Conservation (phyloP, 2,329 filamentous ascomycete genomes). For the Botrytis fragariae region DNA sequence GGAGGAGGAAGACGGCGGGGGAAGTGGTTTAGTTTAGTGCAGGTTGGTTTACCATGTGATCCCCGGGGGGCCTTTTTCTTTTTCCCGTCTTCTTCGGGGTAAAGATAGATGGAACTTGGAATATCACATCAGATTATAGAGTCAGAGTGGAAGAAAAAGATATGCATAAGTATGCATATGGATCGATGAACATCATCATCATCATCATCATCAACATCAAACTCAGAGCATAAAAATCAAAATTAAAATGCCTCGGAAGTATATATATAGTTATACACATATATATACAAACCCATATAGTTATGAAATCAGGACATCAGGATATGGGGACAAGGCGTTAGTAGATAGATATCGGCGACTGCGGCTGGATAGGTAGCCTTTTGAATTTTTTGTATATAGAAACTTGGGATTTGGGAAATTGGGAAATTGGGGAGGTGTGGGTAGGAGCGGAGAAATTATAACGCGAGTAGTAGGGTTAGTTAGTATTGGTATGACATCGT, state of each 20-base stretch:
- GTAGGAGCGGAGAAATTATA: neutral
- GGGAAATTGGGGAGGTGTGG: neutral
- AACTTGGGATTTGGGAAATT: too few species aligned
- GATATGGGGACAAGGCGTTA: neutral
- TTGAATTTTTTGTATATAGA: neutral
- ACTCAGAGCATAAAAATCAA: neutral
- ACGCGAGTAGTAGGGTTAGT: too few species aligned
- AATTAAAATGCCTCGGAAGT: neutral
- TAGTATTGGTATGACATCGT: too few species aligned
- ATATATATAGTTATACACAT: neutral
- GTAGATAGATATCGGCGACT: neutral
- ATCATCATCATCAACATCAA: neutral
- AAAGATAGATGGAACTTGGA: neutral
- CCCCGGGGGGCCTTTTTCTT: too few species aligned
- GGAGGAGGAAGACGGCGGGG: constrained; percentile 24
- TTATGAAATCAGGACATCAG: neutral
- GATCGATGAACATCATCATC: neutral
- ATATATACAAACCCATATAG: neutral
- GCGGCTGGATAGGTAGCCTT: neutral
- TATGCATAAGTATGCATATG: neutral
- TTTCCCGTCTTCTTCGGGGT: neutral
- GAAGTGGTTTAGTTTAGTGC: constrained; percentile 23
- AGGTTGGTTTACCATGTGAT: too few species aligned
- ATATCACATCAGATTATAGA: neutral
- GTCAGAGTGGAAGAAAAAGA: neutral